Conservation (phyloP, 106 monocot species). For the Dioscorea zingiberensis region DNA sequence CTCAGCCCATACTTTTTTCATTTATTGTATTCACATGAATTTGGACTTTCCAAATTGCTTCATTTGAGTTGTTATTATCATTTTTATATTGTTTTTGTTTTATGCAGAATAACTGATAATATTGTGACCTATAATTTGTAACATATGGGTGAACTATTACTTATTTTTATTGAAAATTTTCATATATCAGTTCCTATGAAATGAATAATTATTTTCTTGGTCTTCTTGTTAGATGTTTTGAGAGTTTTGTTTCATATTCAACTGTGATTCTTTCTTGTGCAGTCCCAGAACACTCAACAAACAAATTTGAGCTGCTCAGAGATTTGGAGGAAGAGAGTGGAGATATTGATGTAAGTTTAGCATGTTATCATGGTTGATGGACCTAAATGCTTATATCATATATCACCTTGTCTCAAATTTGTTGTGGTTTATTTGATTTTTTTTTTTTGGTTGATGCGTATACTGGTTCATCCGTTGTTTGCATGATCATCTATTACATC, state of each 20-base stretch:
- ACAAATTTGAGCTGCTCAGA: conserved; percentile 13
- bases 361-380: no score
- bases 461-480: not conserved
- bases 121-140: no score
- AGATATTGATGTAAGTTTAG: conserved; percentile 6
- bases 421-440: not conserved
- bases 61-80: not conserved
- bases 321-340: conserved; percentile 7
- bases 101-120: not conserved
- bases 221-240: no score
- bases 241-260: no score
- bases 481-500: not conserved
- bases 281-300: conserved; percentile 23
- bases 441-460: not conserved
- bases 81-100: not conserved
- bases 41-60: not conserved
- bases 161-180: not conserved
- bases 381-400: no score
- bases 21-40: no score
- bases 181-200: not conserved
- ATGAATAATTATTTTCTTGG: not conserved
- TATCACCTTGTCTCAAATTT: not conserved
- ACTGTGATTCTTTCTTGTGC: conserved; percentile 5
- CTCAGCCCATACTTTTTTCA: no score
- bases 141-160: not conserved